Evolutionary conservation across 352 stramenopile genomes (phyloP).

Genomic region (Pythium apleroticum): DNA sequence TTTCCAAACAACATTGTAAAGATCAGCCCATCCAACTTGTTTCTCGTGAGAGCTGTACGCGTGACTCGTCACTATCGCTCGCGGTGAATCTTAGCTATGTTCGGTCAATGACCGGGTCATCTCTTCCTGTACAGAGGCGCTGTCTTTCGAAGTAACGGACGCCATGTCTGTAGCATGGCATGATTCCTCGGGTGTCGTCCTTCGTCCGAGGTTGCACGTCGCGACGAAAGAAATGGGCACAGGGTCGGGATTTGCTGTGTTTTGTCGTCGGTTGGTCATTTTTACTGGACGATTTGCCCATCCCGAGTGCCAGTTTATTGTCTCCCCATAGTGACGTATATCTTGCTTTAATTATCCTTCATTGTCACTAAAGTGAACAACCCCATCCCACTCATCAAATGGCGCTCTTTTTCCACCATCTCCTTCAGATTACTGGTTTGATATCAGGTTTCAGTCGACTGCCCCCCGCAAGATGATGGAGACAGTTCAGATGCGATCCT

Average conservation of each 20-base stretch:
- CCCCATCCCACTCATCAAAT: background rate
- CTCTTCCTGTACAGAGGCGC: background rate
- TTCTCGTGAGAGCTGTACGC: too few relatives aligned
- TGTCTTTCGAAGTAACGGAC: background rate
- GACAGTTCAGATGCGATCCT: background rate
- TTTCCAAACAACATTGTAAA: too few relatives aligned
- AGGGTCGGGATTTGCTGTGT: background rate
- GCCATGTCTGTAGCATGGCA: background rate
- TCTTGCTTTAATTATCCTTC: background rate
- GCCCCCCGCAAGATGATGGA: background rate
- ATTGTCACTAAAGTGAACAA: background rate
- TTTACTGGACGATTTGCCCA: background rate
- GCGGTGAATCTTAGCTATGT: too few relatives aligned
- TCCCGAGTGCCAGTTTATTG: background rate
- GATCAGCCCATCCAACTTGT: too few relatives aligned
- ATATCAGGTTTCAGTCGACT: constrained; percentile 1
- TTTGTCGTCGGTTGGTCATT: background rate
- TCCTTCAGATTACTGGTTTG: background rate
- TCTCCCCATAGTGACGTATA: background rate
- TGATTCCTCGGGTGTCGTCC: background rate
- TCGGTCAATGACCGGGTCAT: too few relatives aligned
- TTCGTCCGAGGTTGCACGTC: background rate
- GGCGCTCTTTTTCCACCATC: background rate
- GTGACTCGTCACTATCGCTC: too few relatives aligned
- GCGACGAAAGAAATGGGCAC: background rate